A percentile compares a stretch with the other conserved stretches of the same genome.
Conservation (phyloP, 306 rosid genomes). For the Acmispon strigosus region DNA sequence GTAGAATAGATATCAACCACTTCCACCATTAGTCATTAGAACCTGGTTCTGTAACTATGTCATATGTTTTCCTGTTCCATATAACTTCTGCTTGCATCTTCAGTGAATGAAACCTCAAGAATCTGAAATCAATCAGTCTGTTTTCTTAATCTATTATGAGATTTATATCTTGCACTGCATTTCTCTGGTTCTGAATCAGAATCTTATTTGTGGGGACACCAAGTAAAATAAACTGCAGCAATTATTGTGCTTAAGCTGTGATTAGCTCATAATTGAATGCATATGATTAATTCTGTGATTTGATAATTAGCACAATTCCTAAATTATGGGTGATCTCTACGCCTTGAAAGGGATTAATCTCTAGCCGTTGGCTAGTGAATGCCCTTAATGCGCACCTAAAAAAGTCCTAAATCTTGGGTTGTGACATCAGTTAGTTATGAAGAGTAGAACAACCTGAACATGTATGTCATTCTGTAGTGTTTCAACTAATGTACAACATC, state of each 20-base stretch:
- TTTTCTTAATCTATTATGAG: neutral
- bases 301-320: too few relatives aligned
- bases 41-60: neutral
- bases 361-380: too few relatives aligned
- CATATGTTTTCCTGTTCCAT: neutral
- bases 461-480: neutral
- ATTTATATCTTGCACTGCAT: neutral
- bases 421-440: neutral
- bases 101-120: neutral
- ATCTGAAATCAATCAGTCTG: neutral
- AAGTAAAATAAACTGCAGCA: neutral
- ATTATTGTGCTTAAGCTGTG: neutral
- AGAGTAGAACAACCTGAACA: neutral
- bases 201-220: neutral
- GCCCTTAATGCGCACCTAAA: too few relatives aligned
- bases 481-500: neutral
- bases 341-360: too few relatives aligned
- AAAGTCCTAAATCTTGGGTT: too few relatives aligned
- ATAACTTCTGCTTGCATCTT: neutral
- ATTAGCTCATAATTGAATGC: neutral
- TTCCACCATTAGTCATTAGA: neutral
- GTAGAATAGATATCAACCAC: neutral
- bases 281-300: too few relatives aligned
- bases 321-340: too few relatives aligned
- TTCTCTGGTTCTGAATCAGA: neutral